A percentile compares a stretch with the other conserved stretches of the same genome.
Evolutionary conservation across 129 eudicot genomes (phyloP).

Genomic region (Flaveria bidentis): DNA sequence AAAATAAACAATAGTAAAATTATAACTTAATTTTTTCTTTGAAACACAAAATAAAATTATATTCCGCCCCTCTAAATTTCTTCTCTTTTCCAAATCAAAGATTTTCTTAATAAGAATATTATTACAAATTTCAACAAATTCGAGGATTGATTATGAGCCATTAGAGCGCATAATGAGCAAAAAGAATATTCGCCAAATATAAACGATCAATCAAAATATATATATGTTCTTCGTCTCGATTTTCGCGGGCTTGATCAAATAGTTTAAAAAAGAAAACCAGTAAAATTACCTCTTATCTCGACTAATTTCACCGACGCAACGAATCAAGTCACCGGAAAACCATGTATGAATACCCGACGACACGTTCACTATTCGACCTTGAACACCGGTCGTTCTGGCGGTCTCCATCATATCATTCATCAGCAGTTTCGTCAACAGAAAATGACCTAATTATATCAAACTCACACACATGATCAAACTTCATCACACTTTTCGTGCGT

Average conservation of each 20-base stretch:
- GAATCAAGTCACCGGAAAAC: slow-evolving; percentile 80
- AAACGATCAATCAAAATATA: slow-evolving; percentile 7
- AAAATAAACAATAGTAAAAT: no score
- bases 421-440: slow-evolving; percentile 71
- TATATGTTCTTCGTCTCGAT: background rate
- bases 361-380: slow-evolving; percentile 95
- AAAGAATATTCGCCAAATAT: slow-evolving; percentile 10
- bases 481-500: background rate
- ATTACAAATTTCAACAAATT: background rate
- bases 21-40: no score
- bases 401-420: slow-evolving; percentile 72
- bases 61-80: no score
- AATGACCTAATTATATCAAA: slow-evolving; percentile 56
- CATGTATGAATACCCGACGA: slow-evolving; percentile 78
- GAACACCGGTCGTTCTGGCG: slow-evolving; percentile 51
- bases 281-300: slow-evolving; percentile 50
- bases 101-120: background rate
- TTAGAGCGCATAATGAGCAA: slow-evolving; percentile 8
- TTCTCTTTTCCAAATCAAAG: no score
- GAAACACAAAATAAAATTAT: no score
- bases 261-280: no score
- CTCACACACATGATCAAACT: background rate
- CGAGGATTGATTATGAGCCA: background rate
- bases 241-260: background rate
- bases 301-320: slow-evolving; percentile 59